Evolutionary conservation across 129 eudicot genomes (phyloP).

Genomic region (Daucus carota): DH1_v3.0 NC_030387.2:27002501-27003000

Average conservation of each 20-base stretch:
- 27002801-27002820: conserved; percentile 56
- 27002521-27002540: background rate
- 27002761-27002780: conserved; percentile 66
- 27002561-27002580: background rate
- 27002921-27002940: conserved; percentile 60
- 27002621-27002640: conserved; percentile 72
- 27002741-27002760: conserved; percentile 91
- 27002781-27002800: conserved; percentile 74
- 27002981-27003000: conserved; percentile 18
- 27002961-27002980: conserved; percentile 24
- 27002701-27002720: conserved; percentile 47
- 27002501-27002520: conserved; percentile 54
- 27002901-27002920: conserved; percentile 57
- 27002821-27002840: conserved; percentile 53
- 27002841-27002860: conserved; percentile 41
- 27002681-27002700: conserved; percentile 53
- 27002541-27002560: background rate
- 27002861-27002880: conserved; percentile 41
- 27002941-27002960: conserved; percentile 34
- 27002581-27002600: conserved; percentile 13
- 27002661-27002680: conserved; percentile 70
- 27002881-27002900: conserved; percentile 56
- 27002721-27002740: conserved; percentile 54
- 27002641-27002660: conserved; percentile 97
- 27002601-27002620: conserved; percentile 74